Base-by-base conservation (phyloP, 2,329 filamentous ascomycete genomes). In the Seiridium unicorne region DNA sequence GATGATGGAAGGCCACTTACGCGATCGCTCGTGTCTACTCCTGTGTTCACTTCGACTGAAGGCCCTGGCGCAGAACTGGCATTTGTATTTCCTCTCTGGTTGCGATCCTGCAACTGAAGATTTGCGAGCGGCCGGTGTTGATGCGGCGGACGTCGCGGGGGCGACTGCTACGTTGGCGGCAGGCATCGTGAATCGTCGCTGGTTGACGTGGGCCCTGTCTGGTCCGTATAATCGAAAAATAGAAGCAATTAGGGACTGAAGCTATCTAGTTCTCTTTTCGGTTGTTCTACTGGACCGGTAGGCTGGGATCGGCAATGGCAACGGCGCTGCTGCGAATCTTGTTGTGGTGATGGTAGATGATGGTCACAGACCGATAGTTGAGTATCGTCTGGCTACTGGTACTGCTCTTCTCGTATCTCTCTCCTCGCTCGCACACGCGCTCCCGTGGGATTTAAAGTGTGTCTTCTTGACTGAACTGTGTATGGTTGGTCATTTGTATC, bases 71-170 rank as follows among this genome's bases (percentile, higher is more conserved):
- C 95, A 98, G 79, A 97, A 98, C 83, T 97, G 93, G 81, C 95
- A 99, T 78, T 98, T 97, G 87, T 99, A 99, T 80, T 97, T 97
- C 83, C 96, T 94, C 82, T 98, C 95, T 60, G 93, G 92, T 69
- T 70, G 70, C 62, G 51, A 42, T 26, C 51, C 51, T 10, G 87
- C 89, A 69, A 89, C 80, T 63, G 89, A 83, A 67, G 89, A 78
- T 79, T 96, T 96, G 77, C 91, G 88, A 72, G 89, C 84, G 69
- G 86, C 85, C 74, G 90, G 84, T 72, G 88, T 85, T 73, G 92
- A 86, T 72, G 86, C 81, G 72, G 86, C 84, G 69, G 86, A 77
- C 48, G 71, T 67, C 72, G 89, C 80, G 69, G 87, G 79, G 68
- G 84, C 80, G 69, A 85, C 82, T 70, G 88, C 87, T 77, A 89